Conservation (phyloP, 2,329 filamentous ascomycete species). For the Penicillium polonicum region DNA sequence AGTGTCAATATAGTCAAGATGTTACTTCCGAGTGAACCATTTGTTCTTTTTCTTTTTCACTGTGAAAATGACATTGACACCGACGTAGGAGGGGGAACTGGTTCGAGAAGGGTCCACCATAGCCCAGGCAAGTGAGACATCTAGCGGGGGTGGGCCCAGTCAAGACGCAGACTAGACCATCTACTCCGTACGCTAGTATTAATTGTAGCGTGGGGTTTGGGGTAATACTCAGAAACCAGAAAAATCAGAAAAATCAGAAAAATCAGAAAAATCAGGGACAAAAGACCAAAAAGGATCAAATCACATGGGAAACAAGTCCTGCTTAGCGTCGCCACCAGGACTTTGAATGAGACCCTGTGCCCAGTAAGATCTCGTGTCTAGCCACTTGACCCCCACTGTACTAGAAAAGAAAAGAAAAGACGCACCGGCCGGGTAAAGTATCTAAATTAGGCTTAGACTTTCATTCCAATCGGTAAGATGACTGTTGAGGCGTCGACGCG, state of each 20-base stretch:
- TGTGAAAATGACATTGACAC: background rate
- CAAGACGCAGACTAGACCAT: background rate
- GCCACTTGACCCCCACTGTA: background rate
- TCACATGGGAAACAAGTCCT: background rate
- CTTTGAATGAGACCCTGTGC: background rate
- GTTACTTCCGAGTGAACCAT: background rate
- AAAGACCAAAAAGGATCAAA: background rate
- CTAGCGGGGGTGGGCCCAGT: constrained; percentile 1
- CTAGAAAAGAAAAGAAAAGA: background rate
- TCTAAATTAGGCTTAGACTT: background rate
- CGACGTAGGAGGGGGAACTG: background rate
- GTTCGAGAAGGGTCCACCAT: background rate
- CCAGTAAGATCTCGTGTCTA: background rate
- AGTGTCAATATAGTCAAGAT: background rate
- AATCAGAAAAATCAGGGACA: background rate
- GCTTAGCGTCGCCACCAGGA: background rate
- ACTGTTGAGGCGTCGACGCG: background rate
- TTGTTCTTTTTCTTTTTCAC: background rate
- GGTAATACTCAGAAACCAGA: background rate
- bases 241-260: no score
- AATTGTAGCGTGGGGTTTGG: background rate
- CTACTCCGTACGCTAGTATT: background rate
- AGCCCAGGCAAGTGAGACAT: constrained; percentile 5
- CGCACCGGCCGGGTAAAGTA: background rate
- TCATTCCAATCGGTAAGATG: background rate